Percentiles rank a stretch among this genome's conserved stretches.
phyloP scores from a whole-genome alignment of 177 flowering plant species.

The Tripterygium wilfordii region DNA sequence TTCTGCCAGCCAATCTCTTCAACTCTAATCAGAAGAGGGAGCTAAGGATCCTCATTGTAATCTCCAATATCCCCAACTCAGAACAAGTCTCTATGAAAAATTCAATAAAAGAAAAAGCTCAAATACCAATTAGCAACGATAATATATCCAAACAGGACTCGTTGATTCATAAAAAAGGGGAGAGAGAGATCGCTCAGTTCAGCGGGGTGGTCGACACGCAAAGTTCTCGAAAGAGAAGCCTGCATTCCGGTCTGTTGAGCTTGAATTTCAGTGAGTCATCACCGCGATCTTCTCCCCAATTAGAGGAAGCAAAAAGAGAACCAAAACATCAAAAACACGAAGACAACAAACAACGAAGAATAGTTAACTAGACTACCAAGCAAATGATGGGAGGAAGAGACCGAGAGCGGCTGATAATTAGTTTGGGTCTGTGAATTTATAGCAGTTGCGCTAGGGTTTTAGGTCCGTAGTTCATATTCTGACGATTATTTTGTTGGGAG shows the following conservation, averaged over 20 bases:
- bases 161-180: too few species aligned
- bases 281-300: constrained; percentile 29
- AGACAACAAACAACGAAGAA: neutral
- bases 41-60: constrained; percentile 23
- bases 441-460: too few species aligned
- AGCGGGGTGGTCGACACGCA: constrained; percentile 67
- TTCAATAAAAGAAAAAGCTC: neutral
- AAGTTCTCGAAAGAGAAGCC: constrained; percentile 17
- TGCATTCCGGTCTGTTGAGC: constrained; percentile 90
- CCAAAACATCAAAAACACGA: neutral
- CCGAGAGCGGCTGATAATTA: too few species aligned
- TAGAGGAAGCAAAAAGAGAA: neutral
- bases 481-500: too few species aligned
- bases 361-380: too few species aligned
- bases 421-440: too few species aligned
- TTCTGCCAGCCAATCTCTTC: constrained; percentile 41
- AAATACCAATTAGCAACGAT: neutral
- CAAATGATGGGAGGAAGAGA: too few species aligned
- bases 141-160: neutral
- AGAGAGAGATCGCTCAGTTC: constrained; percentile 46
- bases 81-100: too few species aligned
- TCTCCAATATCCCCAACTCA: neutral
- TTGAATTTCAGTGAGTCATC: constrained; percentile 68
- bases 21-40: constrained; percentile 38
- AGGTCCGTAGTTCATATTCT: too few species aligned